phyloP scores from a whole-genome alignment of 352 stramenopile species.

The Chrysophaeum taylorii region DNA sequence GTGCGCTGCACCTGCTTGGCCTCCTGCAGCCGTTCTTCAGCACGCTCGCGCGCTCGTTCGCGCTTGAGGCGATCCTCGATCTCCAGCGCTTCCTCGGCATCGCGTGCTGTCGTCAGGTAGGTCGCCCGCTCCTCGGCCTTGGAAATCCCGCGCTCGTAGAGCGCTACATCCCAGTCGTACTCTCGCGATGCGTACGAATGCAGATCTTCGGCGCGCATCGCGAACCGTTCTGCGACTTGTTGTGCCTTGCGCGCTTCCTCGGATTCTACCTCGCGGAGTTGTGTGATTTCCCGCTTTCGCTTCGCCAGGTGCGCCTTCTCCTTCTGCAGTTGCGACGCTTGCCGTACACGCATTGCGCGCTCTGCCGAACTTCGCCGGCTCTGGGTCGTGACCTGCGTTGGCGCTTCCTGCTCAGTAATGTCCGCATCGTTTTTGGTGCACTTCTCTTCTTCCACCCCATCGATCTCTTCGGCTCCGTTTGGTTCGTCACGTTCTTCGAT shows the following conservation, averaged over 20 bases:
- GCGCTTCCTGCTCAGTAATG: neutral
- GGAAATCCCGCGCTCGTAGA: slow-evolving; percentile 8
- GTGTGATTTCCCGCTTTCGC: slow-evolving; percentile 12
- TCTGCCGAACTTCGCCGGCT: neutral
- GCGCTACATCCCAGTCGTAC: neutral
- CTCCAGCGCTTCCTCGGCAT: slow-evolving; percentile 19
- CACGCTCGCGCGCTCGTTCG: neutral
- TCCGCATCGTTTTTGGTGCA: neutral
- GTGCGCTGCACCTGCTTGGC: too few relatives aligned
- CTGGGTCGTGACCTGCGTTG: slow-evolving; percentile 7
- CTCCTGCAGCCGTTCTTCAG: slow-evolving; percentile 15
- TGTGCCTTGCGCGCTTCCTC: slow-evolving; percentile 3
- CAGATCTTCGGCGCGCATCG: slow-evolving; percentile 21
- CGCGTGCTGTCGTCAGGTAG: slow-evolving; percentile 6
- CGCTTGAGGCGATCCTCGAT: slow-evolving; percentile 9
- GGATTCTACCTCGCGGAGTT: slow-evolving; percentile 5
- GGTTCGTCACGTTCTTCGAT: neutral
- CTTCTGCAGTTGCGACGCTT: too few relatives aligned
- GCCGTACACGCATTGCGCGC: too few relatives aligned
- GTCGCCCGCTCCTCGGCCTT: slow-evolving; percentile 14
- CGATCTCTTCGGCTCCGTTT: neutral
- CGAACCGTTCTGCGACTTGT: slow-evolving; percentile 17
- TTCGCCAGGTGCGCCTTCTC: neutral
- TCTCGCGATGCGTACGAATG: too few relatives aligned
- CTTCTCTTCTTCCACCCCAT: neutral